Conservation (phyloP, 2,329 filamentous ascomycete genomes). For the Huntiella abstrusa region DNA sequence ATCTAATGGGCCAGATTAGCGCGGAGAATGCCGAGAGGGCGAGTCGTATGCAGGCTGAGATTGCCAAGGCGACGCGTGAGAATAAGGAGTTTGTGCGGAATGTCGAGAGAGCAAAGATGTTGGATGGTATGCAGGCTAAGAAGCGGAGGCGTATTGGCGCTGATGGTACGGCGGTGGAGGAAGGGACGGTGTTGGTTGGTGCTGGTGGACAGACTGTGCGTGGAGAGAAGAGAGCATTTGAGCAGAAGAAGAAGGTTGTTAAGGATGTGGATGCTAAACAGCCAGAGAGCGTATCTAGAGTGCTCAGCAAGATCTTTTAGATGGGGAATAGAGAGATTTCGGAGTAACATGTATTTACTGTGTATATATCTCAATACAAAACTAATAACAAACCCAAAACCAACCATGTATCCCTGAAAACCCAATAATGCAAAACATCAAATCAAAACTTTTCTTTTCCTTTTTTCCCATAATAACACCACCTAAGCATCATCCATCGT, state of each 20-base stretch:
- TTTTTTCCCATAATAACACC: no score
- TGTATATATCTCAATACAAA: neutral
- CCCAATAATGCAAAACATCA: conserved; percentile 1
- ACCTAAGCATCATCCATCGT: conserved; percentile 40
- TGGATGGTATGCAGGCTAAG: conserved; percentile 51
- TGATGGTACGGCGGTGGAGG: conserved; percentile 15
- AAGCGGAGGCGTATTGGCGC: conserved; percentile 25
- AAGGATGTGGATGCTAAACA: conserved; percentile 26
- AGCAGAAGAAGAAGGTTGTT: conserved; percentile 41
- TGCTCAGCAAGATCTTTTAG: conserved; percentile 47
- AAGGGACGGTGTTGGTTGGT: conserved; percentile 13
- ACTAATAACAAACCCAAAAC: neutral
- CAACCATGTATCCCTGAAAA: neutral
- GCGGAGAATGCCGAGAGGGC: conserved; percentile 65
- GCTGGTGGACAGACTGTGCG: conserved; percentile 13
- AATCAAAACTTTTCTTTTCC: conserved; percentile 8
- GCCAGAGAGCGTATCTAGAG: conserved; percentile 37
- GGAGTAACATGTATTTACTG: neutral
- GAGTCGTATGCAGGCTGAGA: conserved; percentile 59
- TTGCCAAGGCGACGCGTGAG: conserved; percentile 55
- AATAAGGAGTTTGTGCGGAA: conserved; percentile 68
- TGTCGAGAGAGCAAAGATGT: conserved; percentile 61
- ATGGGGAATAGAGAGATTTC: neutral
- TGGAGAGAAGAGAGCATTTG: conserved; percentile 31
- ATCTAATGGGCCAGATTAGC: conserved; percentile 58